Evolutionary conservation across 345 rosid genomes (phyloP).

Genomic region (Brassica napus): Da-Ae NC_063437.1:4909501-4910000

Average conservation of each 20-base stretch:
- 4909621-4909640: slow-evolving; percentile 76
- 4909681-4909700: slow-evolving; percentile 20
- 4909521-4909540: slow-evolving; percentile 11
- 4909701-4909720: slow-evolving; percentile 10
- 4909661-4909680: slow-evolving; percentile 67
- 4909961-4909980: slow-evolving; percentile 92
- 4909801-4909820: background rate
- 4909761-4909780: background rate
- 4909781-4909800: slow-evolving; percentile 1
- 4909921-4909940: slow-evolving; percentile 89
- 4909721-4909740: slow-evolving; percentile 8
- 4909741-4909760: slow-evolving; percentile 2
- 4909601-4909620: slow-evolving; percentile 97
- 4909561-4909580: slow-evolving; percentile 89
- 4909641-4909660: slow-evolving; percentile 74
- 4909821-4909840: background rate
- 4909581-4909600: slow-evolving; percentile 98
- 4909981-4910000: slow-evolving; percentile 94
- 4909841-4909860: background rate
- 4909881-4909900: background rate
- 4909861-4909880: slow-evolving; percentile 18
- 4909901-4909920: slow-evolving; percentile 74
- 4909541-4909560: slow-evolving; percentile 48
- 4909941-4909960: slow-evolving; percentile 84
- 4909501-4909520: slow-evolving; percentile 14